Percentiles rank a stretch among this genome's conserved stretches.
phyloP scores from a whole-genome alignment of 345 rosid genomes.

The Rubroshorea leprosula region DNA sequence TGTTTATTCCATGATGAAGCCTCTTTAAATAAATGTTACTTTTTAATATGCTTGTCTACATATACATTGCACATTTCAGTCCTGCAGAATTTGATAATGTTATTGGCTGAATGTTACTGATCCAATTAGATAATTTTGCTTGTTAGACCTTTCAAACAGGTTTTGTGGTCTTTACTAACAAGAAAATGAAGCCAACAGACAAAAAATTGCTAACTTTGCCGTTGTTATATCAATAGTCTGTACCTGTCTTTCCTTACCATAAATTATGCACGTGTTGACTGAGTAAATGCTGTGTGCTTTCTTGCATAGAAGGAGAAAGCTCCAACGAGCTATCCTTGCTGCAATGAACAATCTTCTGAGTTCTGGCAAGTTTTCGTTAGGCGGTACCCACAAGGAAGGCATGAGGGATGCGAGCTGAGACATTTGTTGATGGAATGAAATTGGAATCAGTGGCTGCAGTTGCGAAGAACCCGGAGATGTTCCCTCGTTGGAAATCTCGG shows the following conservation, averaged over 20 bases:
- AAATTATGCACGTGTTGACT: not conserved
- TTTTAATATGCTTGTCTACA: not conserved
- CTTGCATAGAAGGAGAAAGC: not conserved
- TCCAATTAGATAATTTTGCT: not conserved
- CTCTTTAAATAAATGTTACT: not conserved
- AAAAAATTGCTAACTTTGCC: not conserved
- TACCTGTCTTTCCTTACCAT: not conserved
- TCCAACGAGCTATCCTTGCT: too few relatives aligned
- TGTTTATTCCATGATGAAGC: not conserved
- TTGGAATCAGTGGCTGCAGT: conserved; percentile 64
- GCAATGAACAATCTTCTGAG: conserved; percentile 26
- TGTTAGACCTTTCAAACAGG: not conserved
- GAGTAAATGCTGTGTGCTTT: not conserved
- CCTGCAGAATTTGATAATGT: not conserved
- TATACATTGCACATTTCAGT: not conserved
- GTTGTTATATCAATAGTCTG: not conserved
- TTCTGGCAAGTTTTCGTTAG: conserved; percentile 32
- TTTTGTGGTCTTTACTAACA: not conserved
- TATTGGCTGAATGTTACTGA: not conserved
- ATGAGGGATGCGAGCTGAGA: conserved; percentile 58
- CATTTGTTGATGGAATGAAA: conserved; percentile 55
- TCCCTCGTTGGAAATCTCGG: conserved; percentile 42
- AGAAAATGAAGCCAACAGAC: not conserved
- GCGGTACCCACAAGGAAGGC: conserved; percentile 58
- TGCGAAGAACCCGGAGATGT: conserved; percentile 44